Base-by-base conservation (phyloP, 768 basidiomycete species). In the Polyporus arcularius region DNA sequence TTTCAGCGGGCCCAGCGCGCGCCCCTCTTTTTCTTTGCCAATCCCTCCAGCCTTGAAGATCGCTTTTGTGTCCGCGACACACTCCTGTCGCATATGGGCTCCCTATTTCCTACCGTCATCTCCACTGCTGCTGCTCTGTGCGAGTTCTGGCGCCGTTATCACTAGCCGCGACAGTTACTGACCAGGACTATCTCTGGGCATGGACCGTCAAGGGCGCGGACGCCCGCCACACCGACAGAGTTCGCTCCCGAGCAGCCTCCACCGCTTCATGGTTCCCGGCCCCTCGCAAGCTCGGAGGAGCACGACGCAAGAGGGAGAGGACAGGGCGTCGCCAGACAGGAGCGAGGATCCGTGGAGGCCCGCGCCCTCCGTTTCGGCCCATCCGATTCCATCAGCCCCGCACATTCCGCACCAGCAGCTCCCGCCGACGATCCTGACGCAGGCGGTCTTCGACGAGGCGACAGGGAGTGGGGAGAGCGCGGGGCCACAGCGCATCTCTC, bases 1-100 rank as follows among this genome's bases (percentile, higher is more conserved):
- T 57, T 67, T 64, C 65, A 63, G 58, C 47, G 53, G 50, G 45
- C 38, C 40, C 42, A 43, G 30, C 49, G 21, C 57, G 38, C 28
- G 54, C 43, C 53, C 62, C 49, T 50, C 53, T 52, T 55, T 54
- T 50, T 12, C 32, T 53, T 55, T 59, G 35, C 26, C 49, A 47
- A 39, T 54, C 32, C 42, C 40, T n/a, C 46, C 26, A 30, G 16
- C 51, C 28, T 47, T 40, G 54, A 56, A 59, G 58, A 53, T 49
- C 50, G 45, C 50, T 56, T 26, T 48, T 41, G 30, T 53, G 12
- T 39, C 61, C 53, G 55, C 41, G 30, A 53, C 28, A 26, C 42
- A 53, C 56, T n/a, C 57, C 42, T 51, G 62, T 31, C 49, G 53
- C 62, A 40, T 59, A 63, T 59, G 57, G 57, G 62, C 62, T 59